Evolutionary conservation across 2,329 filamentous ascomycete species (phyloP).

Genomic region (Aureobasidium sp.): DNA sequence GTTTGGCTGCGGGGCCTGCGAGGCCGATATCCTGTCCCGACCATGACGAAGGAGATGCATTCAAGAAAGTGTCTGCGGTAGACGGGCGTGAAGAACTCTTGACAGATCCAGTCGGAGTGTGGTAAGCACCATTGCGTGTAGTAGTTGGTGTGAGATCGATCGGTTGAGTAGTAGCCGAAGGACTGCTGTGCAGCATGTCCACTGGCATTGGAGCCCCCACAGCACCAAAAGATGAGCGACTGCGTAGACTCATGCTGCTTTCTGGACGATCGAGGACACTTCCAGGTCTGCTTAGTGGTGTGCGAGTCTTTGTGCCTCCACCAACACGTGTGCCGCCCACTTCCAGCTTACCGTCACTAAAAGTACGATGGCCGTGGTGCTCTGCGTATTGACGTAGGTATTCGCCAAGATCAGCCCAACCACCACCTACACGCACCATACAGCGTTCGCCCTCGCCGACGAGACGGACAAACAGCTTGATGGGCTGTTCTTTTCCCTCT

Average conservation of each 20-base stretch:
- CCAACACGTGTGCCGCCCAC: conserved; percentile 25
- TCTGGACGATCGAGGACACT: conserved; percentile 14
- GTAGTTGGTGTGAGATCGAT: neutral
- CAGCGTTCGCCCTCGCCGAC: conserved; percentile 91
- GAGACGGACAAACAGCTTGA: conserved; percentile 88
- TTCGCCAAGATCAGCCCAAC: conserved; percentile 95
- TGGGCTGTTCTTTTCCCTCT: conserved; percentile 74
- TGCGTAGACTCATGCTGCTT: conserved; percentile 15
- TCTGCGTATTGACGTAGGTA: conserved; percentile 89
- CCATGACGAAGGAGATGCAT: conserved; percentile 26
- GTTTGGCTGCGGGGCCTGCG: conserved; percentile 59
- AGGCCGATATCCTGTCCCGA: conserved; percentile 51
- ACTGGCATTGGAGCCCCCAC: neutral
- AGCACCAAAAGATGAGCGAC: conserved; percentile 5
- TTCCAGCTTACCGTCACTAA: conserved; percentile 48
- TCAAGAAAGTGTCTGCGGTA: conserved; percentile 20
- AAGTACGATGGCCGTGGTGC: conserved; percentile 73
- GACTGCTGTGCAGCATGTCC: neutral
- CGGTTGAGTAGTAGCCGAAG: neutral
- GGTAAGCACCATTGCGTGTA: neutral
- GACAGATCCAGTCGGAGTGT: neutral
- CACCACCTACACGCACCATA: conserved; percentile 95
- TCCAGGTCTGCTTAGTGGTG: conserved; percentile 10
- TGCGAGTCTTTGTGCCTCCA: neutral
- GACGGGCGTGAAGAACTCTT: conserved; percentile 16